Percentiles rank a stretch among this genome's conserved stretches.
Conservation (phyloP, 2,329 filamentous ascomycete species). For the Cylindrodendrum hubeiense region DNA sequence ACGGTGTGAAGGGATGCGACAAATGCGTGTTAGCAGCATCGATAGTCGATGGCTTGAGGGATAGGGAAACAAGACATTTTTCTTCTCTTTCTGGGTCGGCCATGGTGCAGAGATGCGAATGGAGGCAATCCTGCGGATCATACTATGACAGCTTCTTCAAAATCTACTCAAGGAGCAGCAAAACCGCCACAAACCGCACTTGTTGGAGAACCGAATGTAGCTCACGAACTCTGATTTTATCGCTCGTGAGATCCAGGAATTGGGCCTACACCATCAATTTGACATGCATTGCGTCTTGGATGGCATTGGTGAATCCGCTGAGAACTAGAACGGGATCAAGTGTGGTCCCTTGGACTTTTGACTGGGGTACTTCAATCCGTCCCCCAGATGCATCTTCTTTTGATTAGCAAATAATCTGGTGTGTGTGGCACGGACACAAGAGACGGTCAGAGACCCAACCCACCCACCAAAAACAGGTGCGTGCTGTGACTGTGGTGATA, state of each 20-base stretch:
- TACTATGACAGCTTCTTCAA: conserved; percentile 7
- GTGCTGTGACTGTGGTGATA: no score
- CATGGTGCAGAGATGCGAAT: not conserved
- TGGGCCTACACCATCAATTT: no score
- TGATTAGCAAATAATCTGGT: no score
- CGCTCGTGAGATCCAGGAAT: no score
- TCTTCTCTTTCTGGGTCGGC: not conserved
- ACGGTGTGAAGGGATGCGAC: conserved; percentile 3
- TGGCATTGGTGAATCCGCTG: no score
- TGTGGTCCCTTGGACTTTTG: not conserved
- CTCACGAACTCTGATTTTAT: not conserved
- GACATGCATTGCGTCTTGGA: no score
- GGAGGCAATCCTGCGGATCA: conserved; percentile 1
- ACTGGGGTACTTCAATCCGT: not conserved
- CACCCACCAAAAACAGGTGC: no score
- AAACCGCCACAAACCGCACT: not conserved
- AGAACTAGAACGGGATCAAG: not conserved
- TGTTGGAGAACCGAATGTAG: not conserved
- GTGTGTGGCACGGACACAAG: no score
- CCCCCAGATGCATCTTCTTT: conserved; percentile 4
- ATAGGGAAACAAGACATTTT: not conserved
- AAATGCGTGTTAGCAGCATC: conserved; percentile 13
- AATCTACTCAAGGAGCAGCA: not conserved
- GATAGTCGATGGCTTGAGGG: not conserved
- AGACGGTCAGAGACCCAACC: no score